phyloP scores from a whole-genome alignment of 805 yeast genomes.

The Hanseniaspora lachancei region DNA sequence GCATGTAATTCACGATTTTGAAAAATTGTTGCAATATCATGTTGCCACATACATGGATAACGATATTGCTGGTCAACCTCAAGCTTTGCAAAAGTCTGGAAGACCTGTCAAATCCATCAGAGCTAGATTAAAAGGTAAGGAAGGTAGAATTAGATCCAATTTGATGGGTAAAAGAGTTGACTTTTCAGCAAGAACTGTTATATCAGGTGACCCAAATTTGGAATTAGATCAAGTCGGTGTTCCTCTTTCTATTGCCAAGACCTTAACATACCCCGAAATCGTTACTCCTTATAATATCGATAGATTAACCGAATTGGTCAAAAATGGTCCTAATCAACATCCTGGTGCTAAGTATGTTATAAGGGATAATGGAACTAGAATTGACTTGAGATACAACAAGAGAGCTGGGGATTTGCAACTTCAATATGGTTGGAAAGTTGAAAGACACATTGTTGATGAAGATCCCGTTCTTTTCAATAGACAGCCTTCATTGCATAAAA shows the following conservation, averaged over 20 bases:
- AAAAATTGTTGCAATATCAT: constrained; percentile 86
- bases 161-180: constrained; percentile 99
- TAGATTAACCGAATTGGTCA: constrained; percentile 77
- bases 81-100: constrained; percentile 95
- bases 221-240: constrained; percentile 98
- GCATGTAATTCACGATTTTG: constrained; percentile 93
- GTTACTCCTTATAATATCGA: constrained; percentile 97
- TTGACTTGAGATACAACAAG: constrained; percentile 90
- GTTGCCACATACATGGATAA: constrained; percentile 99
- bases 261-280: constrained; percentile 90
- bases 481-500: constrained; percentile 97
- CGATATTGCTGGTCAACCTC: constrained; percentile 99
- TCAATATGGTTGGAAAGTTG: constrained; percentile 98
- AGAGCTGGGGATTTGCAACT: constrained; percentile 96
- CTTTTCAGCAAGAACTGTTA: constrained; percentile 96
- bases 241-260: constrained; percentile 90
- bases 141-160: constrained; percentile 96
- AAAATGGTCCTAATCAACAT: constrained; percentile 97
- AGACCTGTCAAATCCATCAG: constrained; percentile 96
- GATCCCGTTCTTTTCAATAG: constrained; percentile 97
- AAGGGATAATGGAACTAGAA: constrained; percentile 97
- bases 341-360: constrained; percentile 99
- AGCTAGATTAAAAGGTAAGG: constrained; percentile 99
- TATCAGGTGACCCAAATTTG: constrained; percentile 96
- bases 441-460: constrained; percentile 92